A percentile compares a stretch with the other conserved stretches of the same genome.
Conservation (phyloP, 371 early-diverging fungal species). For the Apophysomyces elegans region DNA sequence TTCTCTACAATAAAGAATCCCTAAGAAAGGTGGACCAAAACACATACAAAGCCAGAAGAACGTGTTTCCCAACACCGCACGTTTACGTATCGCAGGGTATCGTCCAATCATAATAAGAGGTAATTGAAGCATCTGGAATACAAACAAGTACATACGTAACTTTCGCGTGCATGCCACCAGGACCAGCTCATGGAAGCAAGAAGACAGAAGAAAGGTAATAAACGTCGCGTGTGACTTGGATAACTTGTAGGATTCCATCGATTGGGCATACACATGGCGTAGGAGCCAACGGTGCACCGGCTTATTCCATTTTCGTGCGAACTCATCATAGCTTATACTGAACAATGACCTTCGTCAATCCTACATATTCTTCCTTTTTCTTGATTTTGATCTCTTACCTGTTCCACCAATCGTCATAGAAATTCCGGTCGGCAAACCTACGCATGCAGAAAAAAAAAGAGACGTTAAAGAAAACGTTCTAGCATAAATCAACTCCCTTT, state of each 20-base stretch:
- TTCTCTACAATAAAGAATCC: constrained; percentile 75
- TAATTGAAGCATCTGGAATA: constrained; percentile 91
- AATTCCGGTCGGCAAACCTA: constrained; percentile 95
- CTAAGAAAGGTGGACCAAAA: constrained; percentile 78
- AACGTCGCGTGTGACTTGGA: constrained; percentile 77
- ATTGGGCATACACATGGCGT: constrained; percentile 89
- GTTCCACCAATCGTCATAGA: constrained; percentile 99
- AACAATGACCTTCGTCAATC: neutral
- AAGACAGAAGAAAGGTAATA: constrained; percentile 87
- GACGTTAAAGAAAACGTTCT: neutral
- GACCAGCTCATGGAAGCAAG: constrained; percentile 90
- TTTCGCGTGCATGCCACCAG: constrained; percentile 76
- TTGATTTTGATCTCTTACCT: constrained; percentile 27
- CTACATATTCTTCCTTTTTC: neutral
- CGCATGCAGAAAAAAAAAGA: no score
- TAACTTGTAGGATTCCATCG: constrained; percentile 76
- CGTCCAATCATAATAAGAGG: constrained; percentile 85
- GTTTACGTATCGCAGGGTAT: constrained; percentile 59
- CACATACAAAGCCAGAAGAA: constrained; percentile 91
- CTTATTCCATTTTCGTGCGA: constrained; percentile 98
- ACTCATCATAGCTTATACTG: constrained; percentile 89
- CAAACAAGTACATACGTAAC: constrained; percentile 82
- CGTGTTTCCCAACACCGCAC: constrained; percentile 75
- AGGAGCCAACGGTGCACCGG: constrained; percentile 96
- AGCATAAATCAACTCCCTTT: neutral